Evolutionary conservation across 345 rosid genomes (phyloP).

Genomic region (Citrus cavaleriei): DNA sequence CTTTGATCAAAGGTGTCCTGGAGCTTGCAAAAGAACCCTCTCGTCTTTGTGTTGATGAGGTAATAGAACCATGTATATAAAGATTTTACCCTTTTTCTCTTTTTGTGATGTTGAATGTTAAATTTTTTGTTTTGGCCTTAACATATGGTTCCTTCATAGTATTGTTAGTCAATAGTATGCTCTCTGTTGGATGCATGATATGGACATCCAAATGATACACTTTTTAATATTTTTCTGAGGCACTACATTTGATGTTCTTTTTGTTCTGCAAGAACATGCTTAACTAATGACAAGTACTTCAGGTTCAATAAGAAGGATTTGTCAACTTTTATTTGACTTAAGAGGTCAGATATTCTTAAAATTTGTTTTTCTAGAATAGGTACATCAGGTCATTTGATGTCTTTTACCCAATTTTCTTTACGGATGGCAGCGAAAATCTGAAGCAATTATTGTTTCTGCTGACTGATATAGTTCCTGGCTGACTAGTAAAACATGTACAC

Average conservation of each 20-base stretch:
- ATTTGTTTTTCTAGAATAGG: neutral
- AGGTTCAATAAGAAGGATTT: neutral
- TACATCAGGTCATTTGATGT: neutral
- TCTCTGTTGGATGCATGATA: neutral
- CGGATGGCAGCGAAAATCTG: neutral
- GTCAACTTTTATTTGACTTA: neutral
- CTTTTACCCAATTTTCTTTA: neutral
- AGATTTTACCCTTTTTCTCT: neutral
- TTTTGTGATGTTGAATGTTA: neutral
- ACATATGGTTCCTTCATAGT: neutral
- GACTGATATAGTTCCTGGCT: neutral
- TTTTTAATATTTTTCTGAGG: slow-evolving; percentile 9
- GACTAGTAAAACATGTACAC: slow-evolving; percentile 47
- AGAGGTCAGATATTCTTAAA: neutral
- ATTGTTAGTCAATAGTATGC: neutral
- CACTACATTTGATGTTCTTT: neutral
- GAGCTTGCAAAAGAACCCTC: slow-evolving; percentile 84
- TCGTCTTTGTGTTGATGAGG: slow-evolving; percentile 77
- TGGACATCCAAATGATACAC: neutral
- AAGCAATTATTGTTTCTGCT: neutral
- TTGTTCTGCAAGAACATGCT: neutral
- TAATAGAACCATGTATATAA: slow-evolving; percentile 15
- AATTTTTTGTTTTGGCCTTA: neutral
- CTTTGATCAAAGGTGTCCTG: slow-evolving; percentile 68
- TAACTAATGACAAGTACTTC: neutral